Conservation (phyloP, 2,329 filamentous ascomycete species). For the Colletotrichum tropicicola region DNA sequence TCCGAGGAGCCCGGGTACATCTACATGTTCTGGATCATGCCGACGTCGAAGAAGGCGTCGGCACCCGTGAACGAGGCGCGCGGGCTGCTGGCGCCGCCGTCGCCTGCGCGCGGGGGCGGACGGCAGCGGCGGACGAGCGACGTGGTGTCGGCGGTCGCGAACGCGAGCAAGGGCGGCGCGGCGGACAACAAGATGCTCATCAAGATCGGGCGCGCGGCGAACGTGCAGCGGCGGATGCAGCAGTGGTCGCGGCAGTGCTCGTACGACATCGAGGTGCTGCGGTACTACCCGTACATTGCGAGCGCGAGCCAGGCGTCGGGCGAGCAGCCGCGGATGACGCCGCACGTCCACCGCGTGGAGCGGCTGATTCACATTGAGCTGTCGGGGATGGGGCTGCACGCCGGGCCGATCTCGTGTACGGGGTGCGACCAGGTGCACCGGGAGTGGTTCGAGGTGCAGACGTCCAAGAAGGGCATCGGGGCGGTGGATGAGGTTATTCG, state of each 20-base stretch:
- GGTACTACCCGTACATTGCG: conserved; percentile 87
- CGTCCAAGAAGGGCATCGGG: conserved; percentile 74
- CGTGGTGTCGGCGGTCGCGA: conserved; percentile 60
- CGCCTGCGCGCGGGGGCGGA: conserved; percentile 43
- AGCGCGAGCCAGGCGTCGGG: conserved; percentile 41
- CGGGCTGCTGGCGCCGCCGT: conserved; percentile 64
- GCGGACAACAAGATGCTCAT: conserved; percentile 70
- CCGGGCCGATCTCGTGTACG: conserved; percentile 68
- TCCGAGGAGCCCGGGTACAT: conserved; percentile 89
- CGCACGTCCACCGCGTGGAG: conserved; percentile 88
- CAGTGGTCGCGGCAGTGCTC: conserved; percentile 96
- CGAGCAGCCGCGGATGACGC: conserved; percentile 72
- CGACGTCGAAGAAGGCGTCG: conserved; percentile 63
- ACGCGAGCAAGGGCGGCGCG: conserved; percentile 35
- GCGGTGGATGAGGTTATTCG: conserved; percentile 75
- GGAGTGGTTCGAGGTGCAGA: conserved; percentile 95
- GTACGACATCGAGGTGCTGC: conserved; percentile 85
- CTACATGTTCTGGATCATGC: conserved; percentile 98
- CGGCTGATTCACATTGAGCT: conserved; percentile 91
- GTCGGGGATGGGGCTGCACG: conserved; percentile 65
- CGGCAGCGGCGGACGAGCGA: conserved; percentile 61
- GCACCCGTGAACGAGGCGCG: conserved; percentile 68
- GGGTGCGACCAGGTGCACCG: conserved; percentile 86
- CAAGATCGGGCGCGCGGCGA: conserved; percentile 75
- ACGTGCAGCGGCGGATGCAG: conserved; percentile 90